Conservation (phyloP, 176 grass and related monocot genomes). For the Raddia distichophylla region DNA sequence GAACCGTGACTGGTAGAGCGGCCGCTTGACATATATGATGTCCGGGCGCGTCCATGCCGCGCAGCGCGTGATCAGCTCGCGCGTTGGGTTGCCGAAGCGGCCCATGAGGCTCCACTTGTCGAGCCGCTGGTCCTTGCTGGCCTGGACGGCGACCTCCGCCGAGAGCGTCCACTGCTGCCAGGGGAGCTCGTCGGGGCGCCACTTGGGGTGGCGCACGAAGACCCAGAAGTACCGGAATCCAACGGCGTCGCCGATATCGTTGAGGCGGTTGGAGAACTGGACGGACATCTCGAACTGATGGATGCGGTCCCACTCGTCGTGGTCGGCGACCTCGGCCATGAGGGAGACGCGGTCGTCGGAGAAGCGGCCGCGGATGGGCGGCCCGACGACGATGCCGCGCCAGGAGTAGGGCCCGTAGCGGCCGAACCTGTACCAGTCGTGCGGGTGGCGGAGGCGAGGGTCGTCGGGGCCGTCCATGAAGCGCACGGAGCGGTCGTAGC, state of each 20-base stretch:
- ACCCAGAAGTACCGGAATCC: constrained; percentile 80
- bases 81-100: constrained; percentile 67
- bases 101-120: constrained; percentile 95
- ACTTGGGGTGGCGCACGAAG: constrained; percentile 86
- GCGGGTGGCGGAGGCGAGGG: constrained; percentile 74
- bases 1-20: constrained; percentile 83
- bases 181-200: constrained; percentile 74
- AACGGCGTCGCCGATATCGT: constrained; percentile 46
- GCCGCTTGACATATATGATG: constrained; percentile 81
- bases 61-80: constrained; percentile 70
- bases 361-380: constrained; percentile 90
- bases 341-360: constrained; percentile 87
- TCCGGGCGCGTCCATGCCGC: constrained; percentile 87
- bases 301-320: constrained; percentile 83
- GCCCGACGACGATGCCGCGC: constrained; percentile 90
- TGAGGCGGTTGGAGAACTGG: constrained; percentile 67
- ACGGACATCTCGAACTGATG: constrained; percentile 86
- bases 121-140: constrained; percentile 55
- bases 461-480: constrained; percentile 92
- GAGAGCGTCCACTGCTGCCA: constrained; percentile 93
- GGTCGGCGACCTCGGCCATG: constrained; percentile 64
- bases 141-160: constrained; percentile 74
- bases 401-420: constrained; percentile 82
- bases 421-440: constrained; percentile 98
- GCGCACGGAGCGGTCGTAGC: constrained; percentile 86